Base-by-base conservation (phyloP, 2,329 filamentous ascomycete species). In the Hirsutella minnesotensis region DNA sequence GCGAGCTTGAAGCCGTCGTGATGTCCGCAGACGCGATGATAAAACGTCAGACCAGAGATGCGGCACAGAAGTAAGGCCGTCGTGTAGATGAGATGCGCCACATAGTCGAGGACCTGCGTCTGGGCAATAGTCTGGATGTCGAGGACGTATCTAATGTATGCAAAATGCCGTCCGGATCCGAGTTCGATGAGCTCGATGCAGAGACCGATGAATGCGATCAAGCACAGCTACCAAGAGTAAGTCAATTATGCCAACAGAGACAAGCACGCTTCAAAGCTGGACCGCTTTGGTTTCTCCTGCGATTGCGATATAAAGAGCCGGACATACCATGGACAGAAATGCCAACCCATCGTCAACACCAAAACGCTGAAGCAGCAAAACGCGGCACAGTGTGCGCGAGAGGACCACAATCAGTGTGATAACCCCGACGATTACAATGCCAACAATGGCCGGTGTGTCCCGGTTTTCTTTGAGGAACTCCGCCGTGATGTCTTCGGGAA, bases 1-100 rank as follows among this genome's bases (percentile, higher is more conserved):
- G 58, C 49, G 3, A 60, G 42, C 4, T 53, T 52, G 7, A 70
- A 60, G 22, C 55, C 49, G 35, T 53, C 41, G 51, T 68, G 57
- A 19, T 64, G 51, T 5, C 56, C 57, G 46, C 65, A 66, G 3
- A 75, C 56, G 3, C 70, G 66, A 40, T 62, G 58, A 52, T 73
- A 75, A 43, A 75, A 72, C 0, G 70, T 69, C 4, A 75, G 56
- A 46, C 71, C 71, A 0, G 71, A 74, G 1, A 73, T 52, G 12
- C 71, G 68, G 45, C 71, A 72, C 10, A 70, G 50, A 21, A 73
- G 59, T 2, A 75, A 59, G 2, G 71, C 62, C 0, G 65, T 65
- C 2, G 69, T 72, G 51, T 75, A 75, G 45, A 75, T 51, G 19
- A 75, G 62, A 51, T 75, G 71, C 15, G 70, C 68, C 30, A 56